A percentile compares a stretch with the other conserved stretches of the same genome.
Conservation (phyloP, 2,329 filamentous ascomycete species). For the Simplicillium sp. region DNA sequence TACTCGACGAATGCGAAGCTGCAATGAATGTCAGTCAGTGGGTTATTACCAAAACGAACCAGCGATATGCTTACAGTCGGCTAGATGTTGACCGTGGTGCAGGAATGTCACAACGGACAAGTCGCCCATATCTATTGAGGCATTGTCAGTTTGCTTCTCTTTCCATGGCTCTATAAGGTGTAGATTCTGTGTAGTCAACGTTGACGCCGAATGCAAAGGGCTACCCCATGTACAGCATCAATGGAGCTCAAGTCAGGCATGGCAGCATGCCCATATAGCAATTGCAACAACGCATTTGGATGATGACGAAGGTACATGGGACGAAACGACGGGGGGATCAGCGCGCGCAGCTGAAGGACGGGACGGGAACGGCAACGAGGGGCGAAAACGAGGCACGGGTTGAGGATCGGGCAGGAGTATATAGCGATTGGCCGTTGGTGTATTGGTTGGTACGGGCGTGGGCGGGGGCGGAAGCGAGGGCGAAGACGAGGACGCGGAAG, state of each 20-base stretch:
- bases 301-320: constrained; percentile 2
- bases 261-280: constrained; percentile 1
- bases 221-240: neutral
- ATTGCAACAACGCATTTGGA: neutral
- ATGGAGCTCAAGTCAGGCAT: neutral
- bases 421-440: constrained; percentile 13
- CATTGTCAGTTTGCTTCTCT: constrained; percentile 35
- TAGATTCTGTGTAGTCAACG: neutral
- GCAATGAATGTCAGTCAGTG: neutral
- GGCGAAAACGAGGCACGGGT: constrained; percentile 24
- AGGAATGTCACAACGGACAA: constrained; percentile 97
- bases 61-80: constrained; percentile 63
- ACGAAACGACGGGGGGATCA: neutral
- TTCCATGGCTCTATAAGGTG: neutral
- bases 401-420: constrained; percentile 10
- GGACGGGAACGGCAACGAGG: constrained; percentile 16
- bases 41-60: neutral
- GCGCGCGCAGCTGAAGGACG: constrained; percentile 12
- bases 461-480: constrained; percentile 36
- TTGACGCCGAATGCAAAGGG: neutral
- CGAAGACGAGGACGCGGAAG: constrained; percentile 24
- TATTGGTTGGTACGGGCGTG: constrained; percentile 21
- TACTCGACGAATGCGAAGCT: constrained; percentile 99
- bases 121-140: constrained; percentile 73
- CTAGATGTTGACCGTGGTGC: constrained; percentile 88